A percentile compares a stretch with the other conserved stretches of the same genome.
These are phyloP conservation scores for Radiomyces spectabilis DNA, from an alignment of 192 early-diverging fungal genomes.

Conservation along the genomic window DNA sequence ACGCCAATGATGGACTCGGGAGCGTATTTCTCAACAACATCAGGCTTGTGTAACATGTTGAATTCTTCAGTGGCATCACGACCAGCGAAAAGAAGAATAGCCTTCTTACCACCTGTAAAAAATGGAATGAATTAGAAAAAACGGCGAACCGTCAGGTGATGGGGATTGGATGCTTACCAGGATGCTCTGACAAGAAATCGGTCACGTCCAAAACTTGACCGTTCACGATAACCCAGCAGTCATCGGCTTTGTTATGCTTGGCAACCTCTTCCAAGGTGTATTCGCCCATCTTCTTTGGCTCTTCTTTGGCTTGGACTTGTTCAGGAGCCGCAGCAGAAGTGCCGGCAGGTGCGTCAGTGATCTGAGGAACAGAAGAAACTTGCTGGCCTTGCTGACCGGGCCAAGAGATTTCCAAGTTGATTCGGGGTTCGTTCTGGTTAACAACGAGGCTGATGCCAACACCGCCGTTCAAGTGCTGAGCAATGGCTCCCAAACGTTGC, in stretches of 20 bases:
- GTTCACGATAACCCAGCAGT: conserved; percentile 86
- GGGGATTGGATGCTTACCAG: conserved; percentile 35
- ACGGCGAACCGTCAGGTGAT: too few relatives aligned
- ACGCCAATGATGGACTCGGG: conserved; percentile 26
- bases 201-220: conserved; percentile 73
- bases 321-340: conserved; percentile 20
- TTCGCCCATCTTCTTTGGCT: conserved; percentile 27
- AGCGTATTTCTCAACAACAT: conserved; percentile 67
- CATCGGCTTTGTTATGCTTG: conserved; percentile 74
- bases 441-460: conserved; percentile 57
- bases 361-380: conserved; percentile 16
- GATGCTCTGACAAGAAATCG: conserved; percentile 70
- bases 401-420: conserved; percentile 47
- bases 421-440: conserved; percentile 37
- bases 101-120: conserved; percentile 59
- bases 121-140: not conserved
- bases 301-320: not conserved
- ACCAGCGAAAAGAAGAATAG: conserved; percentile 74
- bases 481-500: conserved; percentile 60
- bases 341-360: conserved; percentile 31
- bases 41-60: conserved; percentile 75
- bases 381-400: conserved; percentile 22
- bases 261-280: conserved; percentile 71
- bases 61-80: conserved; percentile 78
- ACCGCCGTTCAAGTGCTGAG: conserved; percentile 54